Base-by-base conservation (phyloP, 257 asterid species). In the Plectranthus barbatus region DNA sequence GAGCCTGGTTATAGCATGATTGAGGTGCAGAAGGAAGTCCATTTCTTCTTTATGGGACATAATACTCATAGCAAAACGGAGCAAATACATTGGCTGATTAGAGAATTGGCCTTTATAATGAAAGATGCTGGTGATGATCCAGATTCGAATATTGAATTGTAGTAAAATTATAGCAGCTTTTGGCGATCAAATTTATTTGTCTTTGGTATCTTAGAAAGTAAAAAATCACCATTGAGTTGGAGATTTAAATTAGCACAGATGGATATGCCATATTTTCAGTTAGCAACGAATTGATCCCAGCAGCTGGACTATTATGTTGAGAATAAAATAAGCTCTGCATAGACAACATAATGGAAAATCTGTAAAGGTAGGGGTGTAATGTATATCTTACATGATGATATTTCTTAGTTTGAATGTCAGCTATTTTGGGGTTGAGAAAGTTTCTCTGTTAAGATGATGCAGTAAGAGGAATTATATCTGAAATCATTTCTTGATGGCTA, bases 1-100 rank as follows among this genome's bases (percentile, higher is more conserved):
- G 94, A 86, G 51, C 95, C 97, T 37, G 91, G 99, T 54, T 82
- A 81, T 76, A 89, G 99, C 80, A 92, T 89, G 97, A 83, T 92
- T 68, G 97, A 92, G 79, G 69, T 89, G 23, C 93, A 87, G 60
- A 82, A 59, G 73, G 91, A 79, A 76, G 80, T 66, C 49, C 86
- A 87, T 84, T 74, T 85, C 82, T 92, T 92, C 76, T 82, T 65
- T 76, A 90, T 85, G 97, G 99, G 81, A 20, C 90, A 90, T 69
- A 89, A 87, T 77, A 70, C 88, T 61, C 99, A 93, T 66, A 68
- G 72, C 57, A 82, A 85, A 60, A 86, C 83, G 10, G 81, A 60
- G 52, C 72, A 80, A 56, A 83, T 87, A 39, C 78, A 76, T 74
- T 75, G 59, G 50, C 44, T 80, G 75, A 68, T 86, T 70, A 74